phyloP scores from a whole-genome alignment of 345 rosid species.

The Ricinus communis region DNA sequence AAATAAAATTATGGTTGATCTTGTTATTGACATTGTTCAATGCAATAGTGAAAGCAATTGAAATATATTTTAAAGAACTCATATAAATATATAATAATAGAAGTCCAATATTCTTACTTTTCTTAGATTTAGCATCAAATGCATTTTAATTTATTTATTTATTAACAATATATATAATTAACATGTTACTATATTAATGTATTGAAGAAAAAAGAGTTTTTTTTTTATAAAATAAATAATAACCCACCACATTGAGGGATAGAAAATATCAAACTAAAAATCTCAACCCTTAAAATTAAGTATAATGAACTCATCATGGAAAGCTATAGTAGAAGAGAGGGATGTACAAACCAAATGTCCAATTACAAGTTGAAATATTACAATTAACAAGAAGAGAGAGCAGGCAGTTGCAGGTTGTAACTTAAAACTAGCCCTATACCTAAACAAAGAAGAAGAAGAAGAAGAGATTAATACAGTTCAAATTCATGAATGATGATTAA shows the following conservation, averaged over 20 bases:
- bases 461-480: background rate
- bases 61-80: background rate
- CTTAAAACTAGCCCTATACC: background rate
- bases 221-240: too few relatives aligned
- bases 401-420: background rate
- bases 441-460: background rate
- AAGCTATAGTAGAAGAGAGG: too few relatives aligned
- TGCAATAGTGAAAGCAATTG: background rate
- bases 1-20: background rate
- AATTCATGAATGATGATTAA: background rate
- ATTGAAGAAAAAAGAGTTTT: too few relatives aligned
- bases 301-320: too few relatives aligned
- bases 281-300: too few relatives aligned
- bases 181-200: too few relatives aligned
- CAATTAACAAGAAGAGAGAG: background rate
- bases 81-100: background rate
- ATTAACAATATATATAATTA: too few relatives aligned
- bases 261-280: too few relatives aligned
- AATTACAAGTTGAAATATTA: constrained; percentile 1
- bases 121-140: background rate
- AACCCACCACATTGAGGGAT: too few relatives aligned
- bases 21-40: background rate
- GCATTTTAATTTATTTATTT: too few relatives aligned
- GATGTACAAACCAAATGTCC: background rate
- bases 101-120: background rate